Conservation (phyloP, 345 rosid species). For the Brassica carinata region DNA sequence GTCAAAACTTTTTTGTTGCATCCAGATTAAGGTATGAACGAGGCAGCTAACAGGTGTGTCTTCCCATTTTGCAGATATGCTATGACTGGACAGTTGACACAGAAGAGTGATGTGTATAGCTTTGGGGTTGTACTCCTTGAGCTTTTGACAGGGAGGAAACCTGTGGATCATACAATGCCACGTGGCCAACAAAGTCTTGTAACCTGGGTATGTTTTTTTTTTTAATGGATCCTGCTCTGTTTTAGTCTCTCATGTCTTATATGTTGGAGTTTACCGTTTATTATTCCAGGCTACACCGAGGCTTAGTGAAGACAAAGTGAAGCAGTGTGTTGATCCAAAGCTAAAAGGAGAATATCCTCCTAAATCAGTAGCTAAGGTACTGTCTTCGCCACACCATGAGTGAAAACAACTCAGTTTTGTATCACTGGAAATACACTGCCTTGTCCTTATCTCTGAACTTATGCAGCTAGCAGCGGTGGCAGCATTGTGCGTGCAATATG, state of each 20-base stretch:
- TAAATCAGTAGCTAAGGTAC: conserved; percentile 72
- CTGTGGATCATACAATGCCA: conserved; percentile 45
- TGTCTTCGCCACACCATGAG: background rate
- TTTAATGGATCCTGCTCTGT: background rate
- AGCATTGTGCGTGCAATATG: conserved; percentile 86
- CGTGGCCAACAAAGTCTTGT: conserved; percentile 47
- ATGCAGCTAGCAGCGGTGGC: conserved; percentile 90
- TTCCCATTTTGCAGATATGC: conserved; percentile 37
- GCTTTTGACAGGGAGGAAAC: conserved; percentile 45
- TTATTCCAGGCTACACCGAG: conserved; percentile 90
- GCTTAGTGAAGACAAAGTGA: conserved; percentile 96
- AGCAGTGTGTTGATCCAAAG: conserved; percentile 97
- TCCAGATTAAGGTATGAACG: background rate
- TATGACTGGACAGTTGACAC: conserved; percentile 45
- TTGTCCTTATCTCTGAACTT: background rate
- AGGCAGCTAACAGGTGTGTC: background rate
- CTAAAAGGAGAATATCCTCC: conserved; percentile 92
- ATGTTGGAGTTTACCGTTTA: background rate
- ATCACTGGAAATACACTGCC: background rate
- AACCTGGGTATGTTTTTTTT: conserved; percentile 35
- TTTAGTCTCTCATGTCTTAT: background rate
- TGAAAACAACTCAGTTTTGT: background rate
- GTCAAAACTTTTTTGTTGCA: conserved; percentile 4
- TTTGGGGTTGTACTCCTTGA: conserved; percentile 44
- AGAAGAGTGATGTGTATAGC: conserved; percentile 43